Evolutionary conservation across 1,284 basidiomycete genomes (phyloP).

Genomic region (Papiliotrema nemorosa): DNA sequence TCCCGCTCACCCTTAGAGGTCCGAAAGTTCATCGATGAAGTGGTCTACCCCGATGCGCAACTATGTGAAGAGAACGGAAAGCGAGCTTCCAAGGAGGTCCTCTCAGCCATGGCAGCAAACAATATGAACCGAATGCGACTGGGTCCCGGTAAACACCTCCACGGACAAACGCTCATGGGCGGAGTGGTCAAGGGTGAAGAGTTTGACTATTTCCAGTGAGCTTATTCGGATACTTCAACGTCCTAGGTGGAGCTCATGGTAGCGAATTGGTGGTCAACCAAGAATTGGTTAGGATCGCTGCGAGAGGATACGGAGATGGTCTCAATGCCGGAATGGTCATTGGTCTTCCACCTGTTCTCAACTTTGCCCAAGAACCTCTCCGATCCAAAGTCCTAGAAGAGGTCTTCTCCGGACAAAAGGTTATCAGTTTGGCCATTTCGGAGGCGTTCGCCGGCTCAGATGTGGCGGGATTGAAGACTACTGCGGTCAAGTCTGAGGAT

Average conservation of each 20-base stretch:
- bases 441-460: slow-evolving; percentile 90
- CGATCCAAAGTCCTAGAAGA: slow-evolving; percentile 66
- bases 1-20: slow-evolving; percentile 34
- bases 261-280: slow-evolving; percentile 76
- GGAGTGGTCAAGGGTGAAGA: slow-evolving; percentile 83
- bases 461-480: slow-evolving; percentile 75
- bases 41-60: slow-evolving; percentile 55
- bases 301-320: slow-evolving; percentile 81
- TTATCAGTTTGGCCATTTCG: slow-evolving; percentile 72
- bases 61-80: slow-evolving; percentile 73
- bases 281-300: slow-evolving; percentile 72
- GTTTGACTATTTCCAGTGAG: slow-evolving; percentile 65
- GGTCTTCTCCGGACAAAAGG: slow-evolving; percentile 62
- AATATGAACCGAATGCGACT: slow-evolving; percentile 86
- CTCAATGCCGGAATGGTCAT: slow-evolving; percentile 67
- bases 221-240: neutral
- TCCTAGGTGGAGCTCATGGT: neutral
- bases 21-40: slow-evolving; percentile 58
- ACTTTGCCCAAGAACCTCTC: slow-evolving; percentile 58
- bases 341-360: slow-evolving; percentile 61
- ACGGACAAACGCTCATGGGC: slow-evolving; percentile 74
- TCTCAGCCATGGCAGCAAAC: slow-evolving; percentile 52
- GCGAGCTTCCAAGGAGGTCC: slow-evolving; percentile 51
- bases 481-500: slow-evolving; percentile 75
- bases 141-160: slow-evolving; percentile 71